Conservation (phyloP, 2,329 filamentous ascomycete genomes). For the Sclerotinia subarctica region DNA sequence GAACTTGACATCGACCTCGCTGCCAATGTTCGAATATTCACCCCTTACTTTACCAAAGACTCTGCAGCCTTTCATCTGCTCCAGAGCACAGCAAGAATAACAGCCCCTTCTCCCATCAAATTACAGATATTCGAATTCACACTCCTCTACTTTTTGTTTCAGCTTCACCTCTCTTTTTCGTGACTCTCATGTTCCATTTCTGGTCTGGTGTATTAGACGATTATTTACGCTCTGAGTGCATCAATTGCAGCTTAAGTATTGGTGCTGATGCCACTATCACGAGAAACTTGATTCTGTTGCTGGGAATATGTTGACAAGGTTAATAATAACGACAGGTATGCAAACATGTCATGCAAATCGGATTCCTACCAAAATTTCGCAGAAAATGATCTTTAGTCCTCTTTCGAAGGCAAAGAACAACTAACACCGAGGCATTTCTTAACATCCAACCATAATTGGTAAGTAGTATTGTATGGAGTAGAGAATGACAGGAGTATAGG, state of each 20-base stretch:
- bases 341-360: too few species aligned
- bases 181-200: too few species aligned
- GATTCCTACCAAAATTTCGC: too few species aligned
- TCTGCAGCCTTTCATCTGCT: neutral
- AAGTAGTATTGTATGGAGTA: neutral
- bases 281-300: too few species aligned
- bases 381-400: neutral
- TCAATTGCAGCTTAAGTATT: neutral
- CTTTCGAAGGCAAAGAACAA: neutral
- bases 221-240: neutral
- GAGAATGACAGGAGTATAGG: neutral
- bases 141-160: neutral
- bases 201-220: neutral
- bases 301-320: neutral
- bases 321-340: neutral
- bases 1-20: neutral
- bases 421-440: neutral
- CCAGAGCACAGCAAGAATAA: neutral
- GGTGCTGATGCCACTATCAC: too few species aligned
- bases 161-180: neutral
- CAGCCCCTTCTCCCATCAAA: neutral
- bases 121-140: neutral
- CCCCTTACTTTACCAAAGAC: too few species aligned
- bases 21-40: neutral
- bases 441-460: too few species aligned